phyloP scores from a whole-genome alignment of 768 basidiomycete species.

The Tulasnella sp. region DNA sequence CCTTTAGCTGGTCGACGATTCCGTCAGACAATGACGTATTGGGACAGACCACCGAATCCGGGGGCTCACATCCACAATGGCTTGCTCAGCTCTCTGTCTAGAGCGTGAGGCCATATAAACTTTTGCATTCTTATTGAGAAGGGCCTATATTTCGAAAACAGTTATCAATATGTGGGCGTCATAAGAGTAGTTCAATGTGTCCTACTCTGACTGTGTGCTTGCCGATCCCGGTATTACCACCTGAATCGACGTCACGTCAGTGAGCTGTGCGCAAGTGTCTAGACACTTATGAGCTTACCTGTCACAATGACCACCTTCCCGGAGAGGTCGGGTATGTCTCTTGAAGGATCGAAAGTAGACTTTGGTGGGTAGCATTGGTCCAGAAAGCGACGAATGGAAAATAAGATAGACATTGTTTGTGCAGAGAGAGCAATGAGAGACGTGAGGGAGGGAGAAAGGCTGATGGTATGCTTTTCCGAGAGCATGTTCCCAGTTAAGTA shows the following conservation, averaged over 20 bases:
- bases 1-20: background rate
- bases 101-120: conserved; percentile 19
- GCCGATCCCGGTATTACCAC: conserved; percentile 10
- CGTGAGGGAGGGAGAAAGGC: background rate
- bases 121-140: conserved; percentile 17
- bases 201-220: conserved; percentile 2
- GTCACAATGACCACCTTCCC: conserved; percentile 16
- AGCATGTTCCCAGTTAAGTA: background rate
- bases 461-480: background rate
- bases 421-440: too few relatives aligned
- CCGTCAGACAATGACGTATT: background rate
- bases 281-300: background rate
- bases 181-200: background rate
- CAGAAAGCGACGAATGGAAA: background rate
- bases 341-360: conserved; percentile 1
- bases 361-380: background rate
- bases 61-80: background rate
- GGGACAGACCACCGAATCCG: too few relatives aligned
- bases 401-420: background rate
- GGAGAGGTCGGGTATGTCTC: conserved; percentile 11
- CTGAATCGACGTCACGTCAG: background rate
- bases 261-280: background rate
- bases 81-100: conserved; percentile 9
- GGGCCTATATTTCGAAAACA: background rate
- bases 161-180: background rate